Conservation (phyloP, 2,329 filamentous ascomycete species). For the Xylaria hypoxylon region DNA sequence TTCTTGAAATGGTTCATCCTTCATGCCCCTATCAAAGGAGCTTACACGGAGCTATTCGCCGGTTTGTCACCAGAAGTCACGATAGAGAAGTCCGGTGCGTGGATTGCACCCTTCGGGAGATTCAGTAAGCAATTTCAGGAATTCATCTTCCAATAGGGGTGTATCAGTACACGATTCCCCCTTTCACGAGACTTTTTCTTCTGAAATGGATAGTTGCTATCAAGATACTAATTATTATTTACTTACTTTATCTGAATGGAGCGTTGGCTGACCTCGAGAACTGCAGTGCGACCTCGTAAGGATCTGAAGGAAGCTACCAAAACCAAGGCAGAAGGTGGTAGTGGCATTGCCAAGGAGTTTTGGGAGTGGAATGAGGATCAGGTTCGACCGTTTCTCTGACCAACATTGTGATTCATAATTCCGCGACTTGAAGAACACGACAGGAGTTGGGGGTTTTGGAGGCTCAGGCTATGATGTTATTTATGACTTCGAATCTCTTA, state of each 20-base stretch:
- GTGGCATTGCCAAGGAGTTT: conserved; percentile 52
- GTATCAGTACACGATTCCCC: not conserved
- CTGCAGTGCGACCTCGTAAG: conserved; percentile 41
- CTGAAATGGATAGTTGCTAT: too few species aligned
- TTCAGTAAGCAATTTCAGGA: conserved; percentile 28
- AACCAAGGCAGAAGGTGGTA: conserved; percentile 51
- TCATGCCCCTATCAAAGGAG: conserved; percentile 46
- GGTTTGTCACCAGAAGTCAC: conserved; percentile 53
- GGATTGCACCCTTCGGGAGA: conserved; percentile 60
- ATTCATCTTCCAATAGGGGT: not conserved
- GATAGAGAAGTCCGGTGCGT: conserved; percentile 45
- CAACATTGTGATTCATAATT: too few species aligned
- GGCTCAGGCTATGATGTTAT: too few species aligned
- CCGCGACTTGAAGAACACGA: too few species aligned
- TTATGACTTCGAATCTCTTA: too few species aligned
- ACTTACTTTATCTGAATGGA: too few species aligned
- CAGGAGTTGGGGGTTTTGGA: too few species aligned
- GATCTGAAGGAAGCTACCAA: conserved; percentile 49
- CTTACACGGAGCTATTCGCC: conserved; percentile 56
- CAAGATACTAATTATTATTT: too few species aligned
- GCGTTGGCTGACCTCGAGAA: not conserved
- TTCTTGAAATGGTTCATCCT: conserved; percentile 26
- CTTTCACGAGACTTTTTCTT: not conserved
- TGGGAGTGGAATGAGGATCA: conserved; percentile 57
- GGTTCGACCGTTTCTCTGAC: conserved; percentile 26